Evolutionary conservation across 1,284 basidiomycete species (phyloP).

Genomic region (Leccinum subrobustum): DNA sequence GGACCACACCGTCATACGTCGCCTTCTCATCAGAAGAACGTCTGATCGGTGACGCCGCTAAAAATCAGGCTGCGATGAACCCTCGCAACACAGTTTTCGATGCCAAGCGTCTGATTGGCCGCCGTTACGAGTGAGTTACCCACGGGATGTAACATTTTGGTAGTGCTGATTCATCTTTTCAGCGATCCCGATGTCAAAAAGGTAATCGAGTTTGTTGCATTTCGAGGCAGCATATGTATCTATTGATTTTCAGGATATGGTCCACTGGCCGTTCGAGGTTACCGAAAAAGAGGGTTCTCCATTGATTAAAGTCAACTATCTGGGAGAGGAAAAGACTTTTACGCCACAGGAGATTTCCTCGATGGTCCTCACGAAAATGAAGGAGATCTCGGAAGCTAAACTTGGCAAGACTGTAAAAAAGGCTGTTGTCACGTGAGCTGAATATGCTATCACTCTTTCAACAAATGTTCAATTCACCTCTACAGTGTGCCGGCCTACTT

Average conservation of each 20-base stretch:
- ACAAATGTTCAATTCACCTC: background rate
- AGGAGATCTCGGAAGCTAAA: slow-evolving; percentile 98
- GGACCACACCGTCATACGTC: slow-evolving; percentile 98
- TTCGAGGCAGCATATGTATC: background rate
- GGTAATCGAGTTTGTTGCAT: slow-evolving; percentile 39
- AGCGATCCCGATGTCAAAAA: slow-evolving; percentile 88
- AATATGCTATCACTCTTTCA: background rate
- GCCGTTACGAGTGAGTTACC: slow-evolving; percentile 80
- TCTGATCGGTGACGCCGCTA: slow-evolving; percentile 98
- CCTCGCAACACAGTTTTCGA: slow-evolving; percentile 95
- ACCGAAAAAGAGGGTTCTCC: slow-evolving; percentile 94
- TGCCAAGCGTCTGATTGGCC: slow-evolving; percentile 96
- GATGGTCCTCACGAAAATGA: slow-evolving; percentile 99
- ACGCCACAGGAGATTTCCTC: slow-evolving; percentile 97
- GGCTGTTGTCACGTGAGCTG: slow-evolving; percentile 85
- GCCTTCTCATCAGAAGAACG: slow-evolving; percentile 98
- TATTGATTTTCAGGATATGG: slow-evolving; percentile 60
- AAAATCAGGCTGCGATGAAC: slow-evolving; percentile 98
- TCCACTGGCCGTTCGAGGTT: slow-evolving; percentile 95
- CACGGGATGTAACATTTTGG: background rate
- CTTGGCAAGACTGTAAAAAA: slow-evolving; percentile 95
- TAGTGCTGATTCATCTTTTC: slow-evolving; percentile 16
- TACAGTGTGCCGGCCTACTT: slow-evolving; percentile 91
- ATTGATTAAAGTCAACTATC: slow-evolving; percentile 93
- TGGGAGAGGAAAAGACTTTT: slow-evolving; percentile 93